These are phyloP conservation scores for Syzygium malaccense DNA, from an alignment of 441 rosid species.

Conservation along the genomic window DNA sequence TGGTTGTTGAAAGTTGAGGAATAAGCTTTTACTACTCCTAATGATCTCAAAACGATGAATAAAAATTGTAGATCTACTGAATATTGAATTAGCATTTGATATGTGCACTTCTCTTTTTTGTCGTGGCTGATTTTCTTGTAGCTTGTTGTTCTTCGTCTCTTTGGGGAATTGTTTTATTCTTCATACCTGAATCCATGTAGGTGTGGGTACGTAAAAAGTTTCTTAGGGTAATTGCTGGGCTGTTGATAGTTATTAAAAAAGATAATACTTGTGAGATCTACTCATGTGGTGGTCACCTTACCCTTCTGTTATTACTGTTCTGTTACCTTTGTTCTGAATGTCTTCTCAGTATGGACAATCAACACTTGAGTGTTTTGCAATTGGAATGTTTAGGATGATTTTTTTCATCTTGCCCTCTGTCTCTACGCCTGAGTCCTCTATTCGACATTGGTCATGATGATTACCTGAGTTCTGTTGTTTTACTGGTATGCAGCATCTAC, in stretches of 20 bases:
- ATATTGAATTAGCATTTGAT: neutral
- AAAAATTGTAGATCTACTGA: no score
- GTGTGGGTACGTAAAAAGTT: neutral
- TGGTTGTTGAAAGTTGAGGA: no score
- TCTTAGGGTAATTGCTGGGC: neutral
- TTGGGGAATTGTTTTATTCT: neutral
- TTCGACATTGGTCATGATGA: no score
- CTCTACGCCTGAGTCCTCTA: neutral
- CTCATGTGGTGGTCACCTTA: neutral
- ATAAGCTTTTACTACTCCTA: no score
- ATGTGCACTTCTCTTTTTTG: neutral
- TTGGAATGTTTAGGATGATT: neutral
- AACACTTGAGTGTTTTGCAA: neutral
- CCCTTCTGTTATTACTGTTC: neutral
- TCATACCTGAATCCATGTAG: neutral
- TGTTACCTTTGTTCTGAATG: neutral
- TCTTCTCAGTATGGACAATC: neutral
- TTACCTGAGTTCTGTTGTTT: slow-evolving; percentile 4
- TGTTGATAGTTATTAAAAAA: neutral
- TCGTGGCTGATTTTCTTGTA: neutral
- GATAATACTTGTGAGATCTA: neutral
- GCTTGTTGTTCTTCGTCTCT: neutral
- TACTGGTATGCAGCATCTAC: slow-evolving; percentile 62
- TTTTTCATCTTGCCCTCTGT: neutral
- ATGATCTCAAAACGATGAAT: no score